A percentile compares a stretch with the other conserved stretches of the same genome.
Conservation (phyloP, 1,284 basidiomycete species). For the Ceratobasidium papillatum region DNA sequence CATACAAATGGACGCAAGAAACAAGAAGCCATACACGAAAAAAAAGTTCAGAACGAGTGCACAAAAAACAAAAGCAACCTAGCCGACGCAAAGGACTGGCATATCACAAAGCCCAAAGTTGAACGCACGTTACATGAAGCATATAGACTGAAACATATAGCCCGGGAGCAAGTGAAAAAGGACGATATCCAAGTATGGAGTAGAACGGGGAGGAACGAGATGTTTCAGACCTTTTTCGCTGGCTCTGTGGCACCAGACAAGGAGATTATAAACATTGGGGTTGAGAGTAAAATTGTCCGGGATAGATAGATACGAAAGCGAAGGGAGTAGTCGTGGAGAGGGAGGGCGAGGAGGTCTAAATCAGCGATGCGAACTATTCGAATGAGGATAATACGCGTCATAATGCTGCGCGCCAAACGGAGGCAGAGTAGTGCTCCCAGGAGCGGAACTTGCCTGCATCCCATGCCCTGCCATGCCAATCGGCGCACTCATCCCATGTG, state of each 20-base stretch:
- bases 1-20: conserved; percentile 18
- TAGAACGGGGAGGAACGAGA: not conserved
- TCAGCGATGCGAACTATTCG: conserved; percentile 38
- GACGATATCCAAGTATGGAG: conserved; percentile 12
- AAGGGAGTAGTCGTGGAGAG: not conserved
- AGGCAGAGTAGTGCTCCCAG: conserved; percentile 35
- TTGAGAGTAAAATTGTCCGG: conserved; percentile 4
- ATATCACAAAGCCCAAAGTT: conserved; percentile 9
- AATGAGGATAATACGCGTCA: conserved; percentile 39
- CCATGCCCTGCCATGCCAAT: conserved; percentile 31
- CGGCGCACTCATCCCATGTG: conserved; percentile 19
- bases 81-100: not conserved
- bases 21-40: conserved; percentile 23
- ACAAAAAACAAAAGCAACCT: conserved; percentile 6
- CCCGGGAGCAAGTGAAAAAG: conserved; percentile 22
- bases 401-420: conserved; percentile 39
- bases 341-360: not conserved
- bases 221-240: conserved; percentile 37
- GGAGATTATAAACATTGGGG: conserved; percentile 10
- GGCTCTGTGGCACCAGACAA: conserved; percentile 26
- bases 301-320: conserved; percentile 15
- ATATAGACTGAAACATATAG: conserved; percentile 6
- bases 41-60: not conserved
- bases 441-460: conserved; percentile 38
- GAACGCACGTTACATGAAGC: conserved; percentile 10